Base-by-base conservation (phyloP, 306 rosid genomes). In the Sesbania bispinosa region DNA sequence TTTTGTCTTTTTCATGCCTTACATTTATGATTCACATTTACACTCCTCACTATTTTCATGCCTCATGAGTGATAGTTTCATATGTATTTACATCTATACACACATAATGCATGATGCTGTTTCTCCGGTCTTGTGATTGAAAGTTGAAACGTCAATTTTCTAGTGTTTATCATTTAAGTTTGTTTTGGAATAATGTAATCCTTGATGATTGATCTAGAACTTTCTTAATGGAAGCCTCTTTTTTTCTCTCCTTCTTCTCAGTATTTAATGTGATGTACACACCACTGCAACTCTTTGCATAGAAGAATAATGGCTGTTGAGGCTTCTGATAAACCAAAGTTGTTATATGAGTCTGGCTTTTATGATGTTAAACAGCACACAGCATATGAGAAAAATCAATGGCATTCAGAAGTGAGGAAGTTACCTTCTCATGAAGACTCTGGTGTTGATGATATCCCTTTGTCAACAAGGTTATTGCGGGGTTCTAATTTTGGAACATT, bases 281-380 rank as follows among this genome's bases (percentile, higher is more conserved):
- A 20, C 55, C 27, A 9, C 9, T 48, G 27, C 63, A 41, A 14
- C 38, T 23, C 64, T 24, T 64, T n/a, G 6, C 41, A 32, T 46
- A 42, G 59, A 29, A 58, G 47, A 29, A 43, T 27, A 43, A 71
- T 71, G 77, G 50, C 39, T 59, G 59, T 29, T 20, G 67, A 71
- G 61, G 61, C 50, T 59, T 72, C 61, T 30, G 35, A 39, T 60
- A 61, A 46, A 35, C 51, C 47, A 14, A 48, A 19, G 3, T 39
- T 43, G 53, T 52, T 20, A 4, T 2, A 38, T 23, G 48, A 6
- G 21, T 21, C 36, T 53, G 74, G 36, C 10, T 26, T 21, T 52
- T 32, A 21, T 48, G 74, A 52, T 71, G 39, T 54, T n/a, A 41
- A 55, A 21, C 41, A 52, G 16, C 57, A 47, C 52, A 23, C 52